Evolutionary conservation across 805 yeast genomes (phyloP).

Genomic region (Teunomyces panamensis): DNA sequence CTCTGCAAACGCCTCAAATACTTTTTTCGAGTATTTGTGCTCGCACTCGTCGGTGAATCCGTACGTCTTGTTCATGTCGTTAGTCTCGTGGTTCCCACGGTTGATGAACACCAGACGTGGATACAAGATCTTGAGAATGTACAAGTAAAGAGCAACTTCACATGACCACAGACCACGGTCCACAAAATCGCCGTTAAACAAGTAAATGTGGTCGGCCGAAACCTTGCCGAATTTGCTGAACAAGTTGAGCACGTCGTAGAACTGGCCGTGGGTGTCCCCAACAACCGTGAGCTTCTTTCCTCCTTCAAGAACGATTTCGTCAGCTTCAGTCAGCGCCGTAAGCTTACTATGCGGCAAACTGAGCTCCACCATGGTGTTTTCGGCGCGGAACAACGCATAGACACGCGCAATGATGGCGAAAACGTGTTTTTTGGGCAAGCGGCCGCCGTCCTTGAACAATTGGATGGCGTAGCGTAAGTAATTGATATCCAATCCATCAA

Average conservation of each 20-base stretch:
- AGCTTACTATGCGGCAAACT: constrained; percentile 35
- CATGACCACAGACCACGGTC: constrained; percentile 99
- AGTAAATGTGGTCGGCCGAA: constrained; percentile 59
- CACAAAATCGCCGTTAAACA: constrained; percentile 96
- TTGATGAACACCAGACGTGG: constrained; percentile 74
- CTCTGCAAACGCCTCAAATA: constrained; percentile 80
- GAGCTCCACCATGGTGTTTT: constrained; percentile 76
- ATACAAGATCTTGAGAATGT: constrained; percentile 69
- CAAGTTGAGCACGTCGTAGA: constrained; percentile 80
- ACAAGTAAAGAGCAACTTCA: constrained; percentile 84
- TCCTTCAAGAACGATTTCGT: constrained; percentile 21
- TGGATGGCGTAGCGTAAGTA: constrained; percentile 67
- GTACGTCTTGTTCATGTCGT: constrained; percentile 93
- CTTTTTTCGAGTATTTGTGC: constrained; percentile 76
- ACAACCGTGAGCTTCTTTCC: constrained; percentile 71
- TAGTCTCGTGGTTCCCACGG: constrained; percentile 96
- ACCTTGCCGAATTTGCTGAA: constrained; percentile 76
- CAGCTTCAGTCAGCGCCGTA: constrained; percentile 8
- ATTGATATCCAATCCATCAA: constrained; percentile 43
- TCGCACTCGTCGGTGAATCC: constrained; percentile 97
- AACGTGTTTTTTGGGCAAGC: constrained; percentile 76
- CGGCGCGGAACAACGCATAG: constrained; percentile 58
- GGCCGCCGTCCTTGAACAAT: constrained; percentile 70
- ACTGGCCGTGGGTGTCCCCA: constrained; percentile 98
- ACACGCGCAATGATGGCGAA: constrained; percentile 78